Evolutionary conservation across 1,284 basidiomycete genomes (phyloP).

Genomic region (Kalmanozyma brasiliensis): DNA sequence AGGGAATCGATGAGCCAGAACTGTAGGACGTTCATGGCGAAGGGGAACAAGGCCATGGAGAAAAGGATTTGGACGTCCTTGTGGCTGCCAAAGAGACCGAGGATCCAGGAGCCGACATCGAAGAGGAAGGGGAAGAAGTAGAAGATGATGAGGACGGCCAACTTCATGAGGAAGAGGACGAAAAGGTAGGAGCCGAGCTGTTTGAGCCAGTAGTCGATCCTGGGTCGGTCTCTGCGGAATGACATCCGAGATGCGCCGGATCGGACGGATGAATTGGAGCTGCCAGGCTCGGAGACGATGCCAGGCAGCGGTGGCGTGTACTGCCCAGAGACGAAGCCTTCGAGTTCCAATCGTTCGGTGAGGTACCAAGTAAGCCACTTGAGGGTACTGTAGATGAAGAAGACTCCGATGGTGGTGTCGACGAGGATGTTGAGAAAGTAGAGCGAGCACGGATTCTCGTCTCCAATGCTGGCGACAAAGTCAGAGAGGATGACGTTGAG

Average conservation of each 20-base stretch:
- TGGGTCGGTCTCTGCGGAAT: constrained; percentile 27
- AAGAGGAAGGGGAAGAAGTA: constrained; percentile 76
- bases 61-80: constrained; percentile 68
- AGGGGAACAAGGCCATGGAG: constrained; percentile 91
- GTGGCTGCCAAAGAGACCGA: constrained; percentile 78
- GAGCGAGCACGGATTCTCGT: constrained; percentile 64
- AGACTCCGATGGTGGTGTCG: constrained; percentile 92
- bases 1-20: constrained; percentile 67
- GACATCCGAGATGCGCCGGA: constrained; percentile 16
- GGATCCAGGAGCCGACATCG: constrained; percentile 80
- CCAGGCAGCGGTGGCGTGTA: constrained; percentile 70
- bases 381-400: constrained; percentile 83
- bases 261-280: constrained; percentile 3
- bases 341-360: constrained; percentile 75
- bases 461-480: constrained; percentile 46
- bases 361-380: constrained; percentile 77
- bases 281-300: constrained; percentile 5
- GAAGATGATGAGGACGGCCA: constrained; percentile 78
- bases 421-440: constrained; percentile 95
- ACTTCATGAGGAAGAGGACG: constrained; percentile 85
- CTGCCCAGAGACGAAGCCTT: constrained; percentile 85
- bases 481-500: constrained; percentile 77
- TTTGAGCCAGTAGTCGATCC: constrained; percentile 76
- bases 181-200: constrained; percentile 88
- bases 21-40: constrained; percentile 77